Evolutionary conservation across 192 early-diverging fungal species (phyloP).

Genomic region (Spizellomyces sp.): DNA sequence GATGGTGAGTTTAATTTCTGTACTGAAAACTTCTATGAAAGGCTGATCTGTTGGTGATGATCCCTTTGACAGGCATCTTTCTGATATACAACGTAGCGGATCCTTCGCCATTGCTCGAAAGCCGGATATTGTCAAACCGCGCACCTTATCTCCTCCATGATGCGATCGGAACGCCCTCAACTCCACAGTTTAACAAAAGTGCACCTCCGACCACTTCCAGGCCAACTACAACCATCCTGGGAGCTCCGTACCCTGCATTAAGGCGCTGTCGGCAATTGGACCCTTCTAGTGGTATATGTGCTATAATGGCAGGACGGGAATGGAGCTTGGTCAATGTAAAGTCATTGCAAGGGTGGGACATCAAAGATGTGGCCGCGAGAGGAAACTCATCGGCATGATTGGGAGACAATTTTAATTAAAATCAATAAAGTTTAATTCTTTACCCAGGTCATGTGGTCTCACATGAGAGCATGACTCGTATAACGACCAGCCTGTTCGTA

Average conservation of each 20-base stretch:
- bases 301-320: conserved; percentile 30
- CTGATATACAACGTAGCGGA: conserved; percentile 11
- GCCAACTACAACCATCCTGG: too few species aligned
- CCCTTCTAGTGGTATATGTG: conserved; percentile 12
- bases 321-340: conserved; percentile 28
- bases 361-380: not conserved
- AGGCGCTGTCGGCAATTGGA: conserved; percentile 18
- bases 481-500: too few species aligned
- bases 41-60: not conserved
- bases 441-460: too few species aligned
- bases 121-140: conserved; percentile 32
- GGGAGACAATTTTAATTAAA: too few species aligned
- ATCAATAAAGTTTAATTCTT: too few species aligned
- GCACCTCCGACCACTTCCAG: too few species aligned
- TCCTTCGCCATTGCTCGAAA: conserved; percentile 25
- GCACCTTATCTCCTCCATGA: too few species aligned
- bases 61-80: conserved; percentile 23
- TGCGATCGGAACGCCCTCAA: too few species aligned
- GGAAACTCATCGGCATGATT: too few species aligned
- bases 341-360: conserved; percentile 14
- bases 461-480: too few species aligned
- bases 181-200: too few species aligned
- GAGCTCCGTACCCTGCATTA: not conserved
- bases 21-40: not conserved
- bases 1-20: conserved; percentile 20